Evolutionary conservation across 257 asterid species (phyloP).

Genomic region (Cruciata laevipes): DNA sequence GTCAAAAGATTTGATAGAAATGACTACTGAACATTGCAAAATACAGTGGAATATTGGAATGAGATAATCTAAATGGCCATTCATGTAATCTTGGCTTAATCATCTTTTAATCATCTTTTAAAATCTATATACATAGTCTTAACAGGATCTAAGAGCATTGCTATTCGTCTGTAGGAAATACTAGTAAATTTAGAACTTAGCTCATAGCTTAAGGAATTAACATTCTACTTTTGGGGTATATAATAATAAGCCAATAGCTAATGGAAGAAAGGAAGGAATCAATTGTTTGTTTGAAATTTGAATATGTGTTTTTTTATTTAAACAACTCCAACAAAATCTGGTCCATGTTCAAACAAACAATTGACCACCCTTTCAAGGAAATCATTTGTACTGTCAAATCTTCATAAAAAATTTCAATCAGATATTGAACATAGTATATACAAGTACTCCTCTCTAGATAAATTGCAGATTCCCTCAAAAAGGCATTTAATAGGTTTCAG

Average conservation of each 20-base stretch:
- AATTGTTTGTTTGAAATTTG: too few species aligned
- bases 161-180: neutral
- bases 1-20: neutral
- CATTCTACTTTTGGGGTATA: neutral
- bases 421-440: neutral
- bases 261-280: neutral
- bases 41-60: neutral
- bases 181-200: neutral
- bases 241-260: neutral
- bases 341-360: neutral
- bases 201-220: too few species aligned
- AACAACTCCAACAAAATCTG: neutral
- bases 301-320: too few species aligned
- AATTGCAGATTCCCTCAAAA: too few species aligned
- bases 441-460: neutral
- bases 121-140: neutral
- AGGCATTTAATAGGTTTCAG: too few species aligned
- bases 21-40: neutral
- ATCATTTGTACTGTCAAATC: neutral
- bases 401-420: too few species aligned
- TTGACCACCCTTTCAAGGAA: neutral
- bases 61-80: neutral
- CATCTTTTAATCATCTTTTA: neutral
- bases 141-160: neutral
- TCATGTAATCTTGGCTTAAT: neutral